Evolutionary conservation across 2,329 filamentous ascomycete genomes (phyloP).

Genomic region (Ascochyta viciae-villosae): DNA sequence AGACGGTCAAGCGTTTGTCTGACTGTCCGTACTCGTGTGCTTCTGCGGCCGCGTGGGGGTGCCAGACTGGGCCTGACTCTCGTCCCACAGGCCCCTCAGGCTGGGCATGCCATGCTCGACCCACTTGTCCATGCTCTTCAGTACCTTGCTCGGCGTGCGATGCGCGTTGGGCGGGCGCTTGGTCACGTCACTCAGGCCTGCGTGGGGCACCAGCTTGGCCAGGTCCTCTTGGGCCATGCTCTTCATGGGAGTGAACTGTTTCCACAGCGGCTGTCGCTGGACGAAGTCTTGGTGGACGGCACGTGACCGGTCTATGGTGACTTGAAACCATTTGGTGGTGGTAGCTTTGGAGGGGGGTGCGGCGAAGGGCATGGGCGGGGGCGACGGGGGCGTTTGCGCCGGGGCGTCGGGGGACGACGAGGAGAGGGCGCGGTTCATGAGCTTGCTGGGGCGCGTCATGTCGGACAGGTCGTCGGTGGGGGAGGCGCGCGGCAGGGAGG

Average conservation of each 20-base stretch:
- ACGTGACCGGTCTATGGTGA: conserved; percentile 49
- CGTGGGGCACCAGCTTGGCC: conserved; percentile 48
- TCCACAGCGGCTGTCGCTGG: conserved; percentile 46
- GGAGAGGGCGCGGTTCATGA: conserved; percentile 25
- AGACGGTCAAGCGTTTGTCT: too few relatives aligned
- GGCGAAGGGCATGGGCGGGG: conserved; percentile 36
- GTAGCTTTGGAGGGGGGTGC: background rate
- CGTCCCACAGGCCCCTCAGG: conserved; percentile 40
- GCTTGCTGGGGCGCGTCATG: conserved; percentile 38
- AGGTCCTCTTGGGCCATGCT: conserved; percentile 49
- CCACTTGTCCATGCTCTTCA: conserved; percentile 34
- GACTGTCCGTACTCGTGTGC: too few relatives aligned
- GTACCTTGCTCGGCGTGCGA: conserved; percentile 40
- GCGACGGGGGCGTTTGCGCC: conserved; percentile 1
- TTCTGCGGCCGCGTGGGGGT: too few relatives aligned
- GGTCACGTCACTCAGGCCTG: conserved; percentile 51
- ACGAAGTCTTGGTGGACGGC: conserved; percentile 52
- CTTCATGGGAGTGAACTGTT: conserved; percentile 41
- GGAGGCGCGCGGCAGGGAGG: conserved; percentile 4
- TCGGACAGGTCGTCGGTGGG: conserved; percentile 33
- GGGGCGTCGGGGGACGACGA: background rate
- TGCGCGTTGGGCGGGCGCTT: conserved; percentile 43
- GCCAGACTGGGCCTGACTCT: too few relatives aligned
- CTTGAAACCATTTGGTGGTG: conserved; percentile 50
- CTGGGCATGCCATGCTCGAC: conserved; percentile 40